Base-by-base conservation (phyloP, 768 basidiomycete genomes). In the Piloderma croceum region DNA sequence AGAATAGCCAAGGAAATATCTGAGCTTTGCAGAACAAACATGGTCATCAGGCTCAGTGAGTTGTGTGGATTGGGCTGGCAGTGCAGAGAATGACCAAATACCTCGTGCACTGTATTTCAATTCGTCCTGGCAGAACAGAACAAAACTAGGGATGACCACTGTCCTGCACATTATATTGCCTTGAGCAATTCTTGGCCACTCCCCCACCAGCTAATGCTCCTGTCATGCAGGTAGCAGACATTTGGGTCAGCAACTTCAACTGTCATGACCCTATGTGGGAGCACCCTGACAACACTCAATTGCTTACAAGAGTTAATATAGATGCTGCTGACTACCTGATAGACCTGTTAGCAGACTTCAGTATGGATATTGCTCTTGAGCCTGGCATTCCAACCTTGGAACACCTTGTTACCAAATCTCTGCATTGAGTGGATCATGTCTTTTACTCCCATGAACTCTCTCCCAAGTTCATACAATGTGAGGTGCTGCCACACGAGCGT, bases 201-300 rank as follows among this genome's bases (percentile, higher is more conserved):
- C 27, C 9, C 10, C 10, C 27, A 29, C 10, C 27, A 29, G 10
- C 9, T 9, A 15, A 9, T 9, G 10, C 27, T 29, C 10, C 10
- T 29, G 27, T 15, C 10, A 15, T 9, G 10, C 27, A 9, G 27
- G n/a, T 29, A 29, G 51, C 56, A 31, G 20, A 57, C 9, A 15
- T 68, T 4, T 61, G 57, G 60, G 31, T 52, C 1, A 65, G 65
- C 0, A 60, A 70, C 51, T 67, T 69, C 57, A 69, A 70, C 48
- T 42, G 59, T 6, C 68, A 69, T 41, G 63, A 67, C 49, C 58
- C 60, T 0, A 24, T 58, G 3, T 70, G 69, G 69, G 69, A 71
- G n/a, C 48, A 56, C 1, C 25, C 38, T 1, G 4, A 41, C 1
- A 65, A 69, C 43, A 4, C 20, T 0, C 54, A 59, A n/a, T 49